phyloP scores from a whole-genome alignment of 2,329 filamentous ascomycete species.

The Aureobasidium sp. region DNA sequence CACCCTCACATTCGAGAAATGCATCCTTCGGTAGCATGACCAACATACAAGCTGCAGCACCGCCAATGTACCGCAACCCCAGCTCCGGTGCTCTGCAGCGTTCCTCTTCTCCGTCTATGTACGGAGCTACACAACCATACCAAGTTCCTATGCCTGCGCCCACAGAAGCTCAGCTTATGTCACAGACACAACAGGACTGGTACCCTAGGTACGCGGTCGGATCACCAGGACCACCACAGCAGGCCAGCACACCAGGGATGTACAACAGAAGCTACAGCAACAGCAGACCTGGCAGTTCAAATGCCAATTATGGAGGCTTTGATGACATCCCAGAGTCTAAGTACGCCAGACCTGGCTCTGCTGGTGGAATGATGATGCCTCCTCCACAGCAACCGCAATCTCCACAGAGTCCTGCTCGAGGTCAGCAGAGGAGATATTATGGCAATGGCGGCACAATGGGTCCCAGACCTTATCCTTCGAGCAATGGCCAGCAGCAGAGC shows the following conservation, averaged over 20 bases:
- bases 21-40: constrained; percentile 6
- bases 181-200: neutral
- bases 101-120: neutral
- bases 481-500: neutral
- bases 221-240: constrained; percentile 4
- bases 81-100: constrained; percentile 1
- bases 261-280: constrained; percentile 2
- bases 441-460: neutral
- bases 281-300: neutral
- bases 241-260: constrained; percentile 7
- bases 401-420: neutral
- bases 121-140: constrained; percentile 4
- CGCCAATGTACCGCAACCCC: neutral
- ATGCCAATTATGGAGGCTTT: neutral
- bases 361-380: neutral
- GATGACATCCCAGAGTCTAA: neutral
- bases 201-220: neutral
- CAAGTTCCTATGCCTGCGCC: neutral
- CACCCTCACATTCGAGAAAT: constrained; percentile 2
- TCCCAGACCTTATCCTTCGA: neutral
- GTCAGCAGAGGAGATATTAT: constrained; percentile 3
- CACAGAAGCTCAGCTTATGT: constrained; percentile 3
- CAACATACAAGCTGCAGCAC: neutral
- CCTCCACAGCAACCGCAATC: neutral
- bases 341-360: neutral